Conservation (phyloP, 306 rosid genomes). For the Carpinus viminea region DNA sequence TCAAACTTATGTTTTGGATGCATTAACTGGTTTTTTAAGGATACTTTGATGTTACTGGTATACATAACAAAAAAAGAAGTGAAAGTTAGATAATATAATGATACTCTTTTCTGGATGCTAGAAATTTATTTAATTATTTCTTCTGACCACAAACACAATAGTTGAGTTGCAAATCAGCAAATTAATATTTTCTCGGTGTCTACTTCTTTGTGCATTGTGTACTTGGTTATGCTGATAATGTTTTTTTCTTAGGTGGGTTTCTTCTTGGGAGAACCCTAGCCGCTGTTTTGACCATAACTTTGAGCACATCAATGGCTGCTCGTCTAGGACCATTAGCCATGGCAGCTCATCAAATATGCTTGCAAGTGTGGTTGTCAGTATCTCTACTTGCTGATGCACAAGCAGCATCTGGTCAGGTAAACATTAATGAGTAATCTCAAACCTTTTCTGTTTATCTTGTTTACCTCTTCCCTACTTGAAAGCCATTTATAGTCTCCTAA, state of each 20-base stretch:
- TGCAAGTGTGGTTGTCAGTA: slow-evolving; percentile 98
- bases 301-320: slow-evolving; percentile 96
- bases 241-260: slow-evolving; percentile 75
- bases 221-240: background rate
- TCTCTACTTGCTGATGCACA: slow-evolving; percentile 92
- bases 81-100: background rate
- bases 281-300: slow-evolving; percentile 81
- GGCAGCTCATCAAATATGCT: slow-evolving; percentile 99
- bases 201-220: background rate
- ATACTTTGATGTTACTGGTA: background rate
- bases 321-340: slow-evolving; percentile 92
- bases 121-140: background rate
- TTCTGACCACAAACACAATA: background rate
- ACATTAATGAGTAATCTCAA: background rate
- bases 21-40: background rate
- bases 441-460: slow-evolving; percentile 5
- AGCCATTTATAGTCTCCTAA: background rate
- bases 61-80: background rate
- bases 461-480: background rate
- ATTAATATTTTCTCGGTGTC: background rate
- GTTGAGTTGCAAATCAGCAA: background rate
- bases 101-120: background rate
- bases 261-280: slow-evolving; percentile 92
- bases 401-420: slow-evolving; percentile 85
- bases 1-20: background rate